Evolutionary conservation across 2,329 filamentous ascomycete genomes (phyloP), one percentile per base, ranked within the genome.

Genomic region (Alternaria gansuensis): DNA sequence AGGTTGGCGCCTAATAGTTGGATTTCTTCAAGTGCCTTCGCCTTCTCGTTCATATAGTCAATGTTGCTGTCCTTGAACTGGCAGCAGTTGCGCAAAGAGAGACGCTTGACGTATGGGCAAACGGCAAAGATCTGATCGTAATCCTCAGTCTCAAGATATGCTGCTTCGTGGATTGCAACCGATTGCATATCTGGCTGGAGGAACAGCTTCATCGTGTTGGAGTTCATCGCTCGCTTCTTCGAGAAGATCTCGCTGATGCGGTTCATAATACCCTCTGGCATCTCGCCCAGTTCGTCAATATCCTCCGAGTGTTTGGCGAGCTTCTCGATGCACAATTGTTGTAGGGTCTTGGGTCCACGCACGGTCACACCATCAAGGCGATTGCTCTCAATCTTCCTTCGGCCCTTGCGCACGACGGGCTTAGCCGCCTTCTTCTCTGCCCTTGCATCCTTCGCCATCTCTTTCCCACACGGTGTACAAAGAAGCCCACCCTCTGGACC

Each of bases 11-110:
- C 91, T 63, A 95, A 89, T 0, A 98, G 83, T 63, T 92, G 90
- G 41, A 98, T 82, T 55, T 87, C 84, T 59, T 88, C 85, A n/a
- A 97, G 81, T 8, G 84, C 78, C 49, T 87, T 85, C 49, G 90
- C 84, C 46, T 91, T 90, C 54, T 88, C 87, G 21, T 91, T 82
- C 70, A 97, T 85, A 75, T 94, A 97, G 51, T 92, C 86, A 77
- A 97, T 84, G 40, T 93, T 90, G 37, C 83, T 83, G 70, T 97
- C 90, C 77, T 96, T 97, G 82, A 97, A 90, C 72, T 97, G 93
- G 49, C 95, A 91, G n/a, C 89, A 92, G 70, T 93, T 94, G 48
- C 90, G 88, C 10, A 96, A 80, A 64, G 92, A 90, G 56, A 97
- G 82, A 41, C 84, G 84, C 68, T 87, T 87, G 53, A 97, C 80